Evolutionary conservation across 306 rosid genomes (phyloP).

Genomic region (Cucumis hystrix): DNA sequence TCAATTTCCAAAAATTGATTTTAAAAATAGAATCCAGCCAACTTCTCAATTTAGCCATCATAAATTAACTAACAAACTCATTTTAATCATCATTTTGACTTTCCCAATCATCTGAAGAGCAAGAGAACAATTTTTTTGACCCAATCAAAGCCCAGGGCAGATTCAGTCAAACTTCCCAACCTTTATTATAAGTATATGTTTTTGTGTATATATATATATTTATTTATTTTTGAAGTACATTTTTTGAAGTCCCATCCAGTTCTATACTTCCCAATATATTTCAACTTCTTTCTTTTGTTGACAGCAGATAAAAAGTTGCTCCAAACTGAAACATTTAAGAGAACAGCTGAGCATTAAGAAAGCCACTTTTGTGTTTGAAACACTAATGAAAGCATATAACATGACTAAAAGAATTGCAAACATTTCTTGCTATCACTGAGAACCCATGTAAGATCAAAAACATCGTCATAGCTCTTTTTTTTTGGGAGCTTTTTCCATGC

Average conservation of each 20-base stretch:
- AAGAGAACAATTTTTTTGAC: not conserved
- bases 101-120: not conserved
- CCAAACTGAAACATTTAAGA: not conserved
- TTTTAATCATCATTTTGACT: not conserved
- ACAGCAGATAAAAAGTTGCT: not conserved
- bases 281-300: not conserved
- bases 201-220: too few relatives aligned
- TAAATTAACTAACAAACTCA: not conserved
- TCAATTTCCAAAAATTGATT: not conserved
- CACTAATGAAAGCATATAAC: not conserved
- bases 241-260: not conserved
- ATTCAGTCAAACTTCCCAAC: not conserved
- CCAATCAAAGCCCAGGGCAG: not conserved
- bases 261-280: not conserved
- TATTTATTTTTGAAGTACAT: not conserved
- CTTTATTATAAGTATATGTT: not conserved
- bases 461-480: not conserved
- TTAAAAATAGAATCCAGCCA: not conserved
- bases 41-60: not conserved
- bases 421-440: not conserved
- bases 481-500: constrained; percentile 4
- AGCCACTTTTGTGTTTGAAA: not conserved
- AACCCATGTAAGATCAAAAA: not conserved
- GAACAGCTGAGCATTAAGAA: not conserved
- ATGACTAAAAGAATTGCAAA: not conserved